Evolutionary conservation across 805 yeast genomes (phyloP), one percentile per base, ranked within the genome.

Genomic region (Barnettozyma vustinii): DNA sequence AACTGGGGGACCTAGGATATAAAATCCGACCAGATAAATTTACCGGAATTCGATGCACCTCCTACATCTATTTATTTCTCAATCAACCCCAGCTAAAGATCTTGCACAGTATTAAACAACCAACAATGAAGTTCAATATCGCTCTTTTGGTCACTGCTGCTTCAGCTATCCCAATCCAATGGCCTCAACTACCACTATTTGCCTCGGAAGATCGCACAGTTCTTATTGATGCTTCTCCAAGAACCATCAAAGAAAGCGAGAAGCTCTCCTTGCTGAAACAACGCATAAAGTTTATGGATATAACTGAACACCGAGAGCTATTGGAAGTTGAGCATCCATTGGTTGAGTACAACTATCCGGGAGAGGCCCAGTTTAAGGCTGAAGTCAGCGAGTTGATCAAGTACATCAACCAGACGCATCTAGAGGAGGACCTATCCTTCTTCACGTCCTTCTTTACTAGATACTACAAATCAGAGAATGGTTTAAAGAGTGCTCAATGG

Each of bases 381-480:
- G 54, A 64, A 10, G 78, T 87, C 13, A 52, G 62, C 1, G 56
- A 66, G 5, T 62, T 84, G 39, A 61, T 73, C 40, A 56, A 62
- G 7, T 50, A 70, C 3, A 78, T 88, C 49, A 73, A 77, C 53
- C 67, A 66, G 47, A 70, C 65, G 13, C 62, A 66, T 32, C 74
- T 86, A 68, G 69, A 76, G 58, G 66, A 67, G 23, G 78, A 77
- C 56, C 72, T 89, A 64, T 77, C 80, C 19, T 67, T 74, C 44
- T 81, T 88, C 61, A 72, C 91, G 5, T 76, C 85, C 37, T 88
- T 87, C 63, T 79, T 70, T 65, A 83, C 90, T 18, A 75, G 97
- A 49, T 87, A 84, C 63, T 88, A 87, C 68, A 83, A 84, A 62
- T 77, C 87, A 1, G 74, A 78, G 23, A 61, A 75, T n/a, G 97